phyloP scores from a whole-genome alignment of 2,329 filamentous ascomycete species.

The Fusarium subtropicale region DNA sequence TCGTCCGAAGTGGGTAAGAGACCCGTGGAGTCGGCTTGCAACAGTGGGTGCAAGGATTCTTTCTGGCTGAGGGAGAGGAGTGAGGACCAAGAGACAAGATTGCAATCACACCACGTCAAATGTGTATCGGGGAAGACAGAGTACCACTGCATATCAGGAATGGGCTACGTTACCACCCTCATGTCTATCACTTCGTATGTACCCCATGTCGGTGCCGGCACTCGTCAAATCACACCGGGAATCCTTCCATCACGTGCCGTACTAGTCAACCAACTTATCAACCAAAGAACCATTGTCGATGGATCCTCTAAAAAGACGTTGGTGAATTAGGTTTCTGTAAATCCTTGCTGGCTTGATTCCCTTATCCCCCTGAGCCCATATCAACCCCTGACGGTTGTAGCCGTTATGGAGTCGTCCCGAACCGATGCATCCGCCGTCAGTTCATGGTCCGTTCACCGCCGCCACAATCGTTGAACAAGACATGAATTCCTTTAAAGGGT shows the following conservation, averaged over 20 bases:
- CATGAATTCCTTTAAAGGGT: conserved; percentile 4
- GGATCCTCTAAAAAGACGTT: not conserved
- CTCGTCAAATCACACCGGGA: conserved; percentile 8
- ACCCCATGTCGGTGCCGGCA: conserved; percentile 3
- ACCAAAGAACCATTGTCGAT: not conserved
- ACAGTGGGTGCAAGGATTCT: not conserved
- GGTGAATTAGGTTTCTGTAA: not conserved
- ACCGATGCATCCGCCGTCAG: conserved; percentile 15
- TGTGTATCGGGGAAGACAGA: not conserved
- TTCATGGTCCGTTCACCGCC: conserved; percentile 28
- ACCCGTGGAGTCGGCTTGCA: conserved; percentile 6
- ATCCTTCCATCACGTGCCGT: not conserved
- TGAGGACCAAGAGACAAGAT: not conserved
- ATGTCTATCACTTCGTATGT: conserved; percentile 1
- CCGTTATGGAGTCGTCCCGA: conserved; percentile 27
- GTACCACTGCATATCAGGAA: not conserved
- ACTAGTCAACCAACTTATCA: not conserved
- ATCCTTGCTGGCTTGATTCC: conserved; percentile 8
- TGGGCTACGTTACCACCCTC: not conserved
- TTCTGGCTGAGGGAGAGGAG: not conserved
- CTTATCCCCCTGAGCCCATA: not conserved
- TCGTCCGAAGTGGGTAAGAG: conserved; percentile 8
- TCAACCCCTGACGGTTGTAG: conserved; percentile 15
- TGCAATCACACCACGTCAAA: not conserved
- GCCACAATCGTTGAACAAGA: conserved; percentile 17